Evolutionary conservation across 2,329 filamentous ascomycete genomes (phyloP).

Genomic region (Ophiostoma angusticollis): DNA sequence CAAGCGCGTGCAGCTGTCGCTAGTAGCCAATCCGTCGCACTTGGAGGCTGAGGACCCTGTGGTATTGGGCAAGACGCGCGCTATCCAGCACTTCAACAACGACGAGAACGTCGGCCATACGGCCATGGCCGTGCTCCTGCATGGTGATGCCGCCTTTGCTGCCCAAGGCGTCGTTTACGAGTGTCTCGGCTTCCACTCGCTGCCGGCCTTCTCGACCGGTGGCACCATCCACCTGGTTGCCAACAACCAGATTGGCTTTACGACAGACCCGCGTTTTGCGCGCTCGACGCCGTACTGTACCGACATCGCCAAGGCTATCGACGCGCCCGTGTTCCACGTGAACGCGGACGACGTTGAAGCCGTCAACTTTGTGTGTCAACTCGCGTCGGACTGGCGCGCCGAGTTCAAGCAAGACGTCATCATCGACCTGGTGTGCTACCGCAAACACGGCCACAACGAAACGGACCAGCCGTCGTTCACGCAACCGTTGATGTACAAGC

Average conservation of each 20-base stretch:
- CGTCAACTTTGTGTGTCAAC: conserved; percentile 94
- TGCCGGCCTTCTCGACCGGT: conserved; percentile 92
- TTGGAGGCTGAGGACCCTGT: conserved; percentile 97
- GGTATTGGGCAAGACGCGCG: conserved; percentile 91
- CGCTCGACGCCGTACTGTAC: conserved; percentile 98
- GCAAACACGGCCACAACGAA: conserved; percentile 98
- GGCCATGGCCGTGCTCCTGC: conserved; percentile 90
- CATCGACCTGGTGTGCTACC: conserved; percentile 96
- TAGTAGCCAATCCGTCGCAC: conserved; percentile 97
- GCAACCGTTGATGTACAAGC: conserved; percentile 99
- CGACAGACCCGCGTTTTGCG: conserved; percentile 91
- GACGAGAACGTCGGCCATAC: conserved; percentile 80
- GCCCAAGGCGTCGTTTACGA: conserved; percentile 97
- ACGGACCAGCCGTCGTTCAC: conserved; percentile 99
- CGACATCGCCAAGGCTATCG: conserved; percentile 97
- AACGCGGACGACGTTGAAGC: conserved; percentile 98
- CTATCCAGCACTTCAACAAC: conserved; percentile 98
- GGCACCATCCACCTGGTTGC: conserved; percentile 95
- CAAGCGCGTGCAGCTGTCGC: conserved; percentile 96
- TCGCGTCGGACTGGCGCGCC: conserved; percentile 94
- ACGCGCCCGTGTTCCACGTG: conserved; percentile 97
- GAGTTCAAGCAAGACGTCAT: conserved; percentile 98
- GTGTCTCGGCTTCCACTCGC: conserved; percentile 91
- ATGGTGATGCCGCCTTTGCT: conserved; percentile 94
- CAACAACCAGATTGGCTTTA: conserved; percentile 99